phyloP scores from a whole-genome alignment of 805 yeast genomes.

The Cyberlindnera mississippiensis region DNA sequence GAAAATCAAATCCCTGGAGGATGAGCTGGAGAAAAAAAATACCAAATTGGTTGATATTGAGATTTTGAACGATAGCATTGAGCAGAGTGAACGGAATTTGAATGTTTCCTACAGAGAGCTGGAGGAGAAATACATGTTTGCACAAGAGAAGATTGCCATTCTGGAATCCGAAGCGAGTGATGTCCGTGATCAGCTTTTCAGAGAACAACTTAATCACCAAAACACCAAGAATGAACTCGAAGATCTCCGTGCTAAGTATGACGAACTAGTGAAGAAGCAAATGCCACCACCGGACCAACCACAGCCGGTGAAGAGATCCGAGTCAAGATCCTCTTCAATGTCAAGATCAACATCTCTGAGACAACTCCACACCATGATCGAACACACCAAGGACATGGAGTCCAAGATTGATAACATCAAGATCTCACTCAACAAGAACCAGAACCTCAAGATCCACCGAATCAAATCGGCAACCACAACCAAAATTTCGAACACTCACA shows the following conservation, averaged over 20 bases:
- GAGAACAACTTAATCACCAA: conserved; percentile 27
- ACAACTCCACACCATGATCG: conserved; percentile 29
- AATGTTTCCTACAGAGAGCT: conserved; percentile 31
- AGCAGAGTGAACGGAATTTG: conserved; percentile 37
- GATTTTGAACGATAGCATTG: conserved; percentile 40
- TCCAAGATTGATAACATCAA: conserved; percentile 27
- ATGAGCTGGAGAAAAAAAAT: conserved; percentile 30
- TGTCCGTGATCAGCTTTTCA: conserved; percentile 25
- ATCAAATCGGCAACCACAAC: conserved; percentile 22
- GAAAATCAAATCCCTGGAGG: conserved; percentile 26
- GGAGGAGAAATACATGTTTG: conserved; percentile 32
- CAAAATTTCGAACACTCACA: conserved; percentile 19
- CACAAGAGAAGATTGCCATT: conserved; percentile 37
- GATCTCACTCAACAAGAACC: conserved; percentile 19
- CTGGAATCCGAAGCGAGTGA: conserved; percentile 35
- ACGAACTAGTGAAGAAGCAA: conserved; percentile 5
- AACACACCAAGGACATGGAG: conserved; percentile 29
- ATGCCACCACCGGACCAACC: background rate
- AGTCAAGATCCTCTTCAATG: conserved; percentile 8
- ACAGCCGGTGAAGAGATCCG: conserved; percentile 1
- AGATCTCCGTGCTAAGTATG: conserved; percentile 15
- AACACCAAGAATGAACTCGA: conserved; percentile 26
- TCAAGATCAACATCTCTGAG: conserved; percentile 28
- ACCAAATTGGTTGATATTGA: conserved; percentile 38
- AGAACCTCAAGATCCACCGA: conserved; percentile 12